Evolutionary conservation across 192 early-diverging fungal species (phyloP), one percentile per base, ranked within the genome.

Genomic region (Backusella parvicylindrica): DNA sequence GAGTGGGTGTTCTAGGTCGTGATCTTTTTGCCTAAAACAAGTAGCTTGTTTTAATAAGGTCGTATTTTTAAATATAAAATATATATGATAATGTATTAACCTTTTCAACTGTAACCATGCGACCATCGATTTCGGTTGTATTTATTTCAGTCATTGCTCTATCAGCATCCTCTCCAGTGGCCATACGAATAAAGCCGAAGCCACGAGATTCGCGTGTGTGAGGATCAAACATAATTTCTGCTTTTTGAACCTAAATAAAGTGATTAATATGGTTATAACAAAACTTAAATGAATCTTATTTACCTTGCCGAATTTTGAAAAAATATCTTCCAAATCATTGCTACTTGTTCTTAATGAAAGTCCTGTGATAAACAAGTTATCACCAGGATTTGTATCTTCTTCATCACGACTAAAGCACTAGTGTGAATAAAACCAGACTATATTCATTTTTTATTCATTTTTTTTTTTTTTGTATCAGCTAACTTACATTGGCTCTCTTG

Each of bases 181-280:
- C 84, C 84, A 90, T 91, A 64, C 88, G 92, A 56, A 96, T 92
- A 79, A 98, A 97, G 2, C 94, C 96, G 83, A 95, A 97, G 21
- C 95, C 95, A 75, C 94, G 90, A 32, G 94, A 95, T 64, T 93
- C 92, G 30, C 86, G 84, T 21, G 85, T 88, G 79, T 95, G 94
- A 26, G 94, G 94, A 75, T 95, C 94, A 75, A 86, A 86, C 90
- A 94, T 92, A 68, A 93, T 86, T 67, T 89, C 85, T 64, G 87
- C 89, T 73, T 92, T 93, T 72, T 83, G 75, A 30, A 92, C 85
- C 89, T 91, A 30, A 38, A 30, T 8, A 16, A 12, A 33, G n/a
- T 26, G 5, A 28, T 36, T 16, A 68, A 26, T 28, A 41, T 23
- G 35, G 16, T 4, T n/a, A 30, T n/a, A 21, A 13, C 23, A 60